phyloP scores from a whole-genome alignment of 2,329 filamentous ascomycete genomes.

The Hansfordia pulvinata region DNA sequence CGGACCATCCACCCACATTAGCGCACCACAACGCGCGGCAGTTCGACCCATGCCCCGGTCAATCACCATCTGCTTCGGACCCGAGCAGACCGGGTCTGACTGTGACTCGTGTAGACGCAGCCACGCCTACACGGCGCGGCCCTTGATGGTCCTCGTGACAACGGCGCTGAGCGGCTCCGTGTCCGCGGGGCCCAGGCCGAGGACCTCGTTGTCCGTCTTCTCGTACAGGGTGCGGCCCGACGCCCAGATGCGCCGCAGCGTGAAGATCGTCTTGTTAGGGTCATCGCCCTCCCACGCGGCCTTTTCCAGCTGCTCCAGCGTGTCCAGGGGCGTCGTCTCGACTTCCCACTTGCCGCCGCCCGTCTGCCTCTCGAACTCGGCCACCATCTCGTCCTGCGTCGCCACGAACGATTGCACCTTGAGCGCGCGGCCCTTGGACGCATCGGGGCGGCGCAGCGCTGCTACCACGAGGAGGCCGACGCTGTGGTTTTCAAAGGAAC shows the following conservation, averaged over 20 bases:
- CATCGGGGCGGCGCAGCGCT: constrained; percentile 41
- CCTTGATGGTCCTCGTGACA: constrained; percentile 19
- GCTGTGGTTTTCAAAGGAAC: no score
- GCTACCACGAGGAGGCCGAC: constrained; percentile 54
- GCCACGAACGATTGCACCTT: constrained; percentile 61
- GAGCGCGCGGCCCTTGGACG: constrained; percentile 39
- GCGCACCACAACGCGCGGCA: no score
- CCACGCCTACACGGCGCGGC: no score
- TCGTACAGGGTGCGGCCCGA: constrained; percentile 60
- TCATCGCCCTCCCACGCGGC: constrained; percentile 40
- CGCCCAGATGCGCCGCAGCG: constrained; percentile 57
- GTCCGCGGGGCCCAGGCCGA: constrained; percentile 34
- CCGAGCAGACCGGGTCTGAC: no score
- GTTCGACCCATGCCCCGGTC: no score
- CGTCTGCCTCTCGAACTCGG: constrained; percentile 56
- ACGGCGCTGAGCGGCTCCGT: constrained; percentile 37
- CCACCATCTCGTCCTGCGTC: constrained; percentile 46
- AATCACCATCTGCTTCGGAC: no score
- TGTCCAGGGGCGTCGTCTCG: constrained; percentile 34
- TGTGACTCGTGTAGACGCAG: no score
- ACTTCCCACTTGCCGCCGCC: constrained; percentile 39
- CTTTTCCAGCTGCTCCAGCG: constrained; percentile 41
- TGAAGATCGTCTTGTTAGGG: constrained; percentile 39
- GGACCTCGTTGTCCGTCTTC: constrained; percentile 48
- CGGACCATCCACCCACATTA: no score